Base-by-base conservation (phyloP, 306 rosid genomes). In the Gastrolobium villosum region DNA sequence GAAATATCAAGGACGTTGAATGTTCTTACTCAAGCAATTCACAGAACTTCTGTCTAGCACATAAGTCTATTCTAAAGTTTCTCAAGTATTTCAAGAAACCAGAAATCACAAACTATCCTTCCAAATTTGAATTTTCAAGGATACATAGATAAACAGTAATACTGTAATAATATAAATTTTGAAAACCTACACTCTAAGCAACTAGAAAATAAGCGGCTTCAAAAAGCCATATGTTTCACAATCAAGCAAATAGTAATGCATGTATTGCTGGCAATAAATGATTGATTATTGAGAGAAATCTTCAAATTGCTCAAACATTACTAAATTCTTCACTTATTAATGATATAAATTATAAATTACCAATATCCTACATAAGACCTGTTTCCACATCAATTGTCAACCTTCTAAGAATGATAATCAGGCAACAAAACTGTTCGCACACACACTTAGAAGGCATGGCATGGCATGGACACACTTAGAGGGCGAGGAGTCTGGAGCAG, bases 201-300 rank as follows among this genome's bases (percentile, higher is more conserved):
- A 44, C 57, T 28, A 39, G 30, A 72, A 30, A 72, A 37, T 15
- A 26, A 72, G 39, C 28, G 37, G 36, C 50, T 54, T 40, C 36
- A 30, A 32, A 32, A 28, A 28, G 65, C 28, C 48, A 39, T 5
- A 43, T 26, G 9, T 40, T 39, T 55, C 54, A 10, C 54, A 10
- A 14, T 34, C 56, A 56, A 10, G 52, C 20, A 7, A 56, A 3
- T 4, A 71, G 65, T 20, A 52, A 53, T 71, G 53, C 4, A 26
- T 13, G 34, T 56, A 53, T 39, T 28, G 39, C n/a, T 34, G 60
- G 49, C 46, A 74, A 32, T 59, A 61, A 60, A 60, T 46, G 60
- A 5, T 46, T 14, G 13, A 59, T 26, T 43, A 44, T 31, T 4
- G 31, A 60, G 46, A 74, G 48, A 8, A 41, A 20, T 20, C 54